phyloP scores from a whole-genome alignment of 2,329 filamentous ascomycete genomes.

The Sarocladium oryzae region DNA sequence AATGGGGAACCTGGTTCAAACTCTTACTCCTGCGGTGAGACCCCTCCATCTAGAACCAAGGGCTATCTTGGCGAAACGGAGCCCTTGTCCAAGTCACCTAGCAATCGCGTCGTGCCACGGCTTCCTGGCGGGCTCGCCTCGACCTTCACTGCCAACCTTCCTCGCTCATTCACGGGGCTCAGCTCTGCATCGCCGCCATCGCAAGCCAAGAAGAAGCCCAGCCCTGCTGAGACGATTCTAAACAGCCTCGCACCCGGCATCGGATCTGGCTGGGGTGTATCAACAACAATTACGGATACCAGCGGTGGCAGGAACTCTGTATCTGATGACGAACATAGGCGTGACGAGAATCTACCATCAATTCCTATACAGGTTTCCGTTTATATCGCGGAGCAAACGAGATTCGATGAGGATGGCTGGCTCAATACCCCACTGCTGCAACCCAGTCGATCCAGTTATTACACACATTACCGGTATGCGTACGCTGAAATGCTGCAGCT shows the following conservation, averaged over 20 bases:
- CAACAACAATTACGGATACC: constrained; percentile 39
- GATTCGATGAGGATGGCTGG: constrained; percentile 64
- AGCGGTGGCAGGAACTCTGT: constrained; percentile 43
- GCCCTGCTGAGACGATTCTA: constrained; percentile 55
- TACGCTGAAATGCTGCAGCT: constrained; percentile 65
- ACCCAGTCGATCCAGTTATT: constrained; percentile 38
- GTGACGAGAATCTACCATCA: constrained; percentile 39
- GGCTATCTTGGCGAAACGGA: constrained; percentile 40
- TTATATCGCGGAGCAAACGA: constrained; percentile 53
- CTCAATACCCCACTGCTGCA: constrained; percentile 53
- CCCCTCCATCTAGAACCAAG: constrained; percentile 44
- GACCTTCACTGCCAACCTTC: constrained; percentile 49
- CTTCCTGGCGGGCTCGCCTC: constrained; percentile 50
- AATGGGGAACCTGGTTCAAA: constrained; percentile 47
- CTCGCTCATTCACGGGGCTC: constrained; percentile 34
- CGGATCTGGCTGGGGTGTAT: constrained; percentile 35
- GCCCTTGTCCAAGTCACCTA: constrained; percentile 53
- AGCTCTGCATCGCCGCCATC: constrained; percentile 38
- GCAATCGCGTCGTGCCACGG: constrained; percentile 45
- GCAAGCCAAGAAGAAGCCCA: constrained; percentile 46
- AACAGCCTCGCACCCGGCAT: constrained; percentile 44
- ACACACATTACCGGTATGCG: constrained; percentile 55
- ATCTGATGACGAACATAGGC: constrained; percentile 46
- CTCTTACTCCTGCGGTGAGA: constrained; percentile 57
- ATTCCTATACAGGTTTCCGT: constrained; percentile 47